Evolutionary conservation across 2,329 filamentous ascomycete species (phyloP).

Genomic region (Fusarium citri): DNA sequence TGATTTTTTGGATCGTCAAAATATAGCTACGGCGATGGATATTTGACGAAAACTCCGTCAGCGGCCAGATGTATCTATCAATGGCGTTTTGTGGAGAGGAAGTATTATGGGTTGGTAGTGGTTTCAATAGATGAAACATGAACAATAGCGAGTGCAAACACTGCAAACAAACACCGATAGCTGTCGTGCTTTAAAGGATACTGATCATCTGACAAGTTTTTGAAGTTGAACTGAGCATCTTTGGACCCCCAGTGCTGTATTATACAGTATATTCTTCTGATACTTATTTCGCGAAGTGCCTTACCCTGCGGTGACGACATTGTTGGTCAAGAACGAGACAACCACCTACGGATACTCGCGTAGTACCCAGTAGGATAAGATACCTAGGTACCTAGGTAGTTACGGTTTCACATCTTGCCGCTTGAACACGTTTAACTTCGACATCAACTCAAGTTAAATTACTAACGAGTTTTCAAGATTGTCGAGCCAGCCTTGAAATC

Average conservation of each 20-base stretch:
- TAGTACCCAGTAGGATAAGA: not conserved
- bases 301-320: slow-evolving; percentile 39
- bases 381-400: too few relatives aligned
- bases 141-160: not conserved
- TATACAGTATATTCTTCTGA: not conserved
- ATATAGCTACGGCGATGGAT: not conserved
- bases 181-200: not conserved
- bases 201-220: not conserved
- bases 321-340: not conserved
- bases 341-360: not conserved
- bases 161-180: not conserved
- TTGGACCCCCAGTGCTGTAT: not conserved
- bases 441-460: not conserved
- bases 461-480: not conserved
- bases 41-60: slow-evolving; percentile 7
- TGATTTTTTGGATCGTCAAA: not conserved
- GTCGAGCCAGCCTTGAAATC: not conserved
- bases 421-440: slow-evolving; percentile 5
- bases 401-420: slow-evolving; percentile 21
- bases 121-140: not conserved
- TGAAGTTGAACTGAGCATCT: not conserved
- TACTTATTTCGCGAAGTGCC: not conserved
- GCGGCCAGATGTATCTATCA: slow-evolving; percentile 5
- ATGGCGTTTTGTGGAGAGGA: not conserved
- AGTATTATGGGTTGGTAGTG: not conserved